These are phyloP conservation scores for Arachis hypogaea DNA, from an alignment of 306 rosid species.

Conservation along the genomic window DNA sequence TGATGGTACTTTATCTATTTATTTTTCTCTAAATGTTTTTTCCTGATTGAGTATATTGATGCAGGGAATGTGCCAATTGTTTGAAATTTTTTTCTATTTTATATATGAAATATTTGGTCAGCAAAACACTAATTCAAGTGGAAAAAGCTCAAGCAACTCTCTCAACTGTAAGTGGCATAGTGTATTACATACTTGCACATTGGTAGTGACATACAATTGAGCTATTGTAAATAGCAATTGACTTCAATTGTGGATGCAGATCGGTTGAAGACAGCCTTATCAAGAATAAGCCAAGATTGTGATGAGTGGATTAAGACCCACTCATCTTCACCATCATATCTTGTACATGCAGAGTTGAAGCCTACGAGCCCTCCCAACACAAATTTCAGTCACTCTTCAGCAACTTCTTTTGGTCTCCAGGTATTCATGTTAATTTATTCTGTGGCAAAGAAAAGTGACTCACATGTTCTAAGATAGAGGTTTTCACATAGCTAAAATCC, in stretches of 20 bases:
- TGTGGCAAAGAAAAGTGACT: not conserved
- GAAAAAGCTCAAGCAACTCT: conserved; percentile 64
- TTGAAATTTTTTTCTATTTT: conserved; percentile 77
- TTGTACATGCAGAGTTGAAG: conserved; percentile 64
- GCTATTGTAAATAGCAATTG: conserved; percentile 27
- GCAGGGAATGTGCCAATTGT: conserved; percentile 98
- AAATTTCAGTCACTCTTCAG: conserved; percentile 56
- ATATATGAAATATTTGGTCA: conserved; percentile 86
- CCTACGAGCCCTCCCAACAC: conserved; percentile 63
- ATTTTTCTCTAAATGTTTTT: conserved; percentile 48
- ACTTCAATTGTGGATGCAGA: conserved; percentile 59
- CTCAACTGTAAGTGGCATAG: conserved; percentile 67
- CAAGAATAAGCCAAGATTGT: conserved; percentile 81
- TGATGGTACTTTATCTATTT: conserved; percentile 32
- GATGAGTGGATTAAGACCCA: conserved; percentile 79
- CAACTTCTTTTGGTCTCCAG: conserved; percentile 77
- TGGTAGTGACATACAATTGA: conserved; percentile 36
- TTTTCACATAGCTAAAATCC: conserved; percentile 26
- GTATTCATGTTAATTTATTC: conserved; percentile 47
- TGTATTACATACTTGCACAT: conserved; percentile 34
- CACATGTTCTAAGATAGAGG: not conserved
- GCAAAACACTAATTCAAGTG: conserved; percentile 67
- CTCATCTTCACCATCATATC: conserved; percentile 64
- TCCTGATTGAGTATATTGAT: conserved; percentile 67
- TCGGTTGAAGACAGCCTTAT: conserved; percentile 84